A percentile compares a stretch with the other conserved stretches of the same genome.
Conservation (phyloP, 2,329 filamentous ascomycete genomes). For the Phialemonium atrogriseum region DNA sequence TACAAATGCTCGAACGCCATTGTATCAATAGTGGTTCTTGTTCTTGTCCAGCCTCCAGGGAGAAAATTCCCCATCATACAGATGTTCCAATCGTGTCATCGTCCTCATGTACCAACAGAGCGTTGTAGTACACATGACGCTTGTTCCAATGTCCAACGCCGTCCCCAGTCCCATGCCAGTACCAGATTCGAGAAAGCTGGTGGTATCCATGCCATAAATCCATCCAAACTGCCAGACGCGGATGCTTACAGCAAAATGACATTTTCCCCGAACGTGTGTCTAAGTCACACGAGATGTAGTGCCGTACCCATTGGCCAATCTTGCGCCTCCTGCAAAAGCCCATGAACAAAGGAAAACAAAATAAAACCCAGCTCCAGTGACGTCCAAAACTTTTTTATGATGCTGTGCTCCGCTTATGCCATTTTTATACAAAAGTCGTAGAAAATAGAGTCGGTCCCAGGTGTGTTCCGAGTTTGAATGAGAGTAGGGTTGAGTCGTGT, state of each 20-base stretch:
- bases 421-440: slow-evolving; percentile 8
- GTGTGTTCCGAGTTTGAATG: not conserved
- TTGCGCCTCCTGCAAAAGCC: slow-evolving; percentile 7
- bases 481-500: slow-evolving; percentile 2
- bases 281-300: not conserved
- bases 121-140: no score
- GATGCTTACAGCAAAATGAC: slow-evolving; percentile 1
- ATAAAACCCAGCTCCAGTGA: slow-evolving; percentile 5
- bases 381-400: slow-evolving; percentile 14
- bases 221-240: no score
- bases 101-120: no score
- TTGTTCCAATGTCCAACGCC: no score
- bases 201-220: no score
- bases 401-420: slow-evolving; percentile 14
- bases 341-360: slow-evolving; percentile 1
- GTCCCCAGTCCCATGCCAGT: no score
- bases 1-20: no score
- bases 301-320: slow-evolving; percentile 4
- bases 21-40: no score
- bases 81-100: no score
- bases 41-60: no score
- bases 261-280: not conserved
- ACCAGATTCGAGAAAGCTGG: no score
- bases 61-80: no score
- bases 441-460: not conserved